Percentiles rank a stretch among this genome's conserved stretches.
Evolutionary conservation across 2,329 filamentous ascomycete genomes (phyloP).

Genomic region (Rugonectria rugulosa): DNA sequence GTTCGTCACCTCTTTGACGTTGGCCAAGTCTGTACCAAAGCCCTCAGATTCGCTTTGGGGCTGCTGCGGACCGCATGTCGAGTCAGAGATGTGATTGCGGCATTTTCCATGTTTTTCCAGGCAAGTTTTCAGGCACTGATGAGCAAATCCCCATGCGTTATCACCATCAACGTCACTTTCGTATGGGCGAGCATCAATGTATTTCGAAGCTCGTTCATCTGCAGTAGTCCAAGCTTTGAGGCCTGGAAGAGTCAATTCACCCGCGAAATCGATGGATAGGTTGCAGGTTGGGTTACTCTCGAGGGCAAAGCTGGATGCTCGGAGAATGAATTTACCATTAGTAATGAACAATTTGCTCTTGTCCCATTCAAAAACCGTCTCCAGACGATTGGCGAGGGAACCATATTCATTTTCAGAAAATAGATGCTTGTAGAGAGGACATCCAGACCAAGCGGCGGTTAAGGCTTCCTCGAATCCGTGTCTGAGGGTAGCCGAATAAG

Average conservation of each 20-base stretch:
- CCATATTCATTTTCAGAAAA: background rate
- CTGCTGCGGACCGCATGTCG: background rate
- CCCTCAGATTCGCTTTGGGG: background rate
- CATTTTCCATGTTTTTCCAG: background rate
- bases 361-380: background rate
- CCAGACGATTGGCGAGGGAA: too few species aligned
- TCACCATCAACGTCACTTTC: background rate
- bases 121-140: background rate
- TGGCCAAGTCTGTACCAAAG: too few species aligned
- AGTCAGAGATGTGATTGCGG: background rate
- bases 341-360: background rate
- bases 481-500: background rate
- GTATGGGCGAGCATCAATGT: conserved; percentile 4
- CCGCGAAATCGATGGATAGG: background rate
- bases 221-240: background rate
- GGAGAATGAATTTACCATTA: background rate
- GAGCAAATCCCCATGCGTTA: background rate
- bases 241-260: background rate
- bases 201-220: background rate
- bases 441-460: background rate
- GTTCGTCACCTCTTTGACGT: background rate
- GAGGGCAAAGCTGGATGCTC: accelerated
- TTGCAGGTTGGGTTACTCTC: background rate
- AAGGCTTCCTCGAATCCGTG: background rate
- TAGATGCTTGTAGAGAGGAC: background rate